Percentiles rank a stretch among this genome's conserved stretches.
Conservation (phyloP, 164 flowering plant species). For the Santalum album region DNA sequence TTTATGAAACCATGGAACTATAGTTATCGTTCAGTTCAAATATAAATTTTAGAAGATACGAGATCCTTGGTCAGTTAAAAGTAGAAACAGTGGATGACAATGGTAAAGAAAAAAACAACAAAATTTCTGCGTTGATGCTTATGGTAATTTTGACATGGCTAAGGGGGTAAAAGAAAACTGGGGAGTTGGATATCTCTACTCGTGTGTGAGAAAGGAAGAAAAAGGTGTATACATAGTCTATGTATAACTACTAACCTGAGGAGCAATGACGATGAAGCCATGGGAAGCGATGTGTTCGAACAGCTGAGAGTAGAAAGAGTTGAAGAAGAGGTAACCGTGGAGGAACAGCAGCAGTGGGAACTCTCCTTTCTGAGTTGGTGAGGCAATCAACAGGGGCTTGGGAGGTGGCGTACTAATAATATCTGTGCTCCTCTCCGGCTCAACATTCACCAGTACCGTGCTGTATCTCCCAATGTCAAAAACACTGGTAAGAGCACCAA, state of each 20-base stretch:
- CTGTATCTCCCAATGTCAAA: constrained; percentile 18
- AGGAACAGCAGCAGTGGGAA: constrained; percentile 58
- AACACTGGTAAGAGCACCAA: constrained; percentile 4
- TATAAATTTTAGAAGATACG: too few species aligned
- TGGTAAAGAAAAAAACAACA: too few species aligned
- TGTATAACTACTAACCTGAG: constrained; percentile 74
- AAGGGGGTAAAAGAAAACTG: too few species aligned
- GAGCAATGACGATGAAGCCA: constrained; percentile 82
- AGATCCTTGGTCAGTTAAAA: too few species aligned
- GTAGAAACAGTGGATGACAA: too few species aligned
- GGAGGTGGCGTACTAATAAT: constrained; percentile 36
- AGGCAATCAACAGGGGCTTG: constrained; percentile 46
- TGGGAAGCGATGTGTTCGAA: constrained; percentile 75
- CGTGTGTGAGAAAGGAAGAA: too few species aligned
- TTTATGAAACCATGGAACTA: too few species aligned
- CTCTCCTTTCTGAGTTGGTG: constrained; percentile 38
- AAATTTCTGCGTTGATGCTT: too few species aligned
- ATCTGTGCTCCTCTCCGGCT: background rate
- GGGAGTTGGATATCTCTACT: too few species aligned
- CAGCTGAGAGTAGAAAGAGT: constrained; percentile 81
- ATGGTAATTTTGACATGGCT: too few species aligned
- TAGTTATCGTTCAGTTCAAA: too few species aligned
- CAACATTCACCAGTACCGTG: constrained; percentile 8
- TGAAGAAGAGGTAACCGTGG: constrained; percentile 70
- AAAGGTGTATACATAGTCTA: too few species aligned